Evolutionary conservation across 108 stramenopile genomes (phyloP), one percentile per base, ranked within the genome.

Genomic region (Aurantiochytrium sp.): DNA sequence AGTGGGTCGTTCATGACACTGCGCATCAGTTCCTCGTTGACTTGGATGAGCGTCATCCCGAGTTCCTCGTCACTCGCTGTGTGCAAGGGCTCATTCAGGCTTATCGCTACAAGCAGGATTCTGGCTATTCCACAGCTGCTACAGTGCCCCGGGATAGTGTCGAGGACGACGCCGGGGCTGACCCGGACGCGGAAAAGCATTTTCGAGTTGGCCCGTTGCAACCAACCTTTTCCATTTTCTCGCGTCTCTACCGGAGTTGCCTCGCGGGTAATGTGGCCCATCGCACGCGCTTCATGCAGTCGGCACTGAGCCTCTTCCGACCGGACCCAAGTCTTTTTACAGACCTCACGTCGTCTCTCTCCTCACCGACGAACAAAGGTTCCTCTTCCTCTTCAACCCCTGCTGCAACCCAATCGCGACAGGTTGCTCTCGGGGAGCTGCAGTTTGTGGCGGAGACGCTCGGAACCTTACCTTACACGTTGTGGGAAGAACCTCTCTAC

Each of bases 31-130:
- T 83, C 49, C 76, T 83, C 76, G 45, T 47, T 18, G 76, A 83
- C 28, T 18, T 83, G 10, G 51, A 83, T 23, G 76, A 83, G 76
- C 76, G 76, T 16, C 76, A 83, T 83, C 76, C 76, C n/a, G 76
- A 83, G 76, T 83, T 83, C 23, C 45, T 83, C 23, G 4, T 83
- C 45, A 83, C 76, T 6, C 76, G 76, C n/a, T 47, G 45, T 23
- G 51, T 53, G 5, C 76, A 83, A 23, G 76, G 76, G 6, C n/a
- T 83, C 28, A 35, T 83, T 35, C 51, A 23, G 25, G 45, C 76
- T 12, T 83, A 83, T 45, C 45, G 28, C 12, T 83, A 83, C 28
- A 47, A 53, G 51, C 45, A 12, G 51, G 76, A 83, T 12, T 53
- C n/a, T 6, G 51, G 51, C 1, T 23, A n/a, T 23, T 47, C 45